Percentiles rank a stretch among this genome's conserved stretches.
Conservation (phyloP, 2,329 filamentous ascomycete species). For the Plectosphaerella sp. region DNA sequence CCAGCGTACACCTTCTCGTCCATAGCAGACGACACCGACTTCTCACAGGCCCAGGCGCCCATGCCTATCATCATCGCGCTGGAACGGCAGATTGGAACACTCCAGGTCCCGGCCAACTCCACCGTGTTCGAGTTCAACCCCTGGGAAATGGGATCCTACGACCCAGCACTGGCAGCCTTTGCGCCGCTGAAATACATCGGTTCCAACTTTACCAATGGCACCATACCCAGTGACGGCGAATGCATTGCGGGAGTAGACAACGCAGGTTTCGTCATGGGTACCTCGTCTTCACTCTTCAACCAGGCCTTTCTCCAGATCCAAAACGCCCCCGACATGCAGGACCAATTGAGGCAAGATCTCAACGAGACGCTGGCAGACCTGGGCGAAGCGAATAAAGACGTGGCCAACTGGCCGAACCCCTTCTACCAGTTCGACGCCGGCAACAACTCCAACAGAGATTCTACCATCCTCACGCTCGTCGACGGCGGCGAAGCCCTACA, state of each 20-base stretch:
- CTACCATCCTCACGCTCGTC: conserved; percentile 60
- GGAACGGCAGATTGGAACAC: conserved; percentile 57
- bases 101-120: conserved; percentile 62
- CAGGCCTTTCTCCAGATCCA: conserved; percentile 61
- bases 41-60: conserved; percentile 58
- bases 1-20: conserved; percentile 78
- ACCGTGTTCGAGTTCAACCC: conserved; percentile 77
- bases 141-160: conserved; percentile 73
- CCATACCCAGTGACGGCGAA: conserved; percentile 45
- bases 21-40: conserved; percentile 46
- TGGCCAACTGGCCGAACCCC: conserved; percentile 73
- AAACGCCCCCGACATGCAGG: conserved; percentile 33
- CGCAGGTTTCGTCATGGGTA: conserved; percentile 79
- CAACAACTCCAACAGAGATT: conserved; percentile 52
- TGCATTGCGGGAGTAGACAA: conserved; percentile 83
- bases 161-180: conserved; percentile 68
- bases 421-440: conserved; percentile 62
- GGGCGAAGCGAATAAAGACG: conserved; percentile 60
- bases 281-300: conserved; percentile 82
- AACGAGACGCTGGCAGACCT: conserved; percentile 48
- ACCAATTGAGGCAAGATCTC: conserved; percentile 47
- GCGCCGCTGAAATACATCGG: conserved; percentile 68
- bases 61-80: conserved; percentile 72
- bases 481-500: conserved; percentile 58
- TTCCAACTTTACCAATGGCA: conserved; percentile 64